Evolutionary conservation across 495 filamentous ascomycete species (phyloP), one percentile per base, ranked within the genome.

Genomic region (Staphylotrichum tortipilum): DNA sequence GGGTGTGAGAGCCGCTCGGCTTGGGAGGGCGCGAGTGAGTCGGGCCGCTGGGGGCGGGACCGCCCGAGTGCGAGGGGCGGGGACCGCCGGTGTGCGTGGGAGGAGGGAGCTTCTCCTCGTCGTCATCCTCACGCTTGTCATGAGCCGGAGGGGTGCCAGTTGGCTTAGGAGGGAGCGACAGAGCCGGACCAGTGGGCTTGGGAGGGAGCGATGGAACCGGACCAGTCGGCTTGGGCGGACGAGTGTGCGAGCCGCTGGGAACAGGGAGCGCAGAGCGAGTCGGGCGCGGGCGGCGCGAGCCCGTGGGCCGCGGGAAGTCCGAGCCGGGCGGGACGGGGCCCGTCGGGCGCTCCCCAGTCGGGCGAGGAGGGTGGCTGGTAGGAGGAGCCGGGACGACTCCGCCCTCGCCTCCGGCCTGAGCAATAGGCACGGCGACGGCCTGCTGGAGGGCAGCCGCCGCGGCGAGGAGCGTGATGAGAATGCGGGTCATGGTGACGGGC

Each of bases 401-500:
- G 18, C 19, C 36, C 10, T 35, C 43, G 15, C 33, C 42, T 17
- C 28, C 55, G 17, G n/a, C 47, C 17, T 58, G 47, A 31, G 55
- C 52, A 1, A 58, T 33, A 14, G 56, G 56, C 1, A 36, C 49
- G 34, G 24, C 54, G 14, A 48, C 18, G 14, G 38, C 50, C n/a
- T 30, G 28, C 43, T 57, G 53, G 31, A 59, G 15, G 38, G 57
- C 57, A 18, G 52, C 39, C 17, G 48, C 52, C 37, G 56, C 45
- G 24, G 52, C 52, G 21, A 58, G 39, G 33, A 52, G 48, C 21
- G 52, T 52, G 38, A 52, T 9, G 18, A 55, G 24, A 29, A 52
- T 47, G 37, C 55, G 55, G 18, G 52, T 58, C 56, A 58, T 58
- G 24, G 30, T 52, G 52, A 42, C 17, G 15, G n/a, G 1, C 29